A percentile compares a stretch with the other conserved stretches of the same genome.
Evolutionary conservation across 192 early-diverging fungal genomes (phyloP).

Genomic region (Coemansia sp.): DNA sequence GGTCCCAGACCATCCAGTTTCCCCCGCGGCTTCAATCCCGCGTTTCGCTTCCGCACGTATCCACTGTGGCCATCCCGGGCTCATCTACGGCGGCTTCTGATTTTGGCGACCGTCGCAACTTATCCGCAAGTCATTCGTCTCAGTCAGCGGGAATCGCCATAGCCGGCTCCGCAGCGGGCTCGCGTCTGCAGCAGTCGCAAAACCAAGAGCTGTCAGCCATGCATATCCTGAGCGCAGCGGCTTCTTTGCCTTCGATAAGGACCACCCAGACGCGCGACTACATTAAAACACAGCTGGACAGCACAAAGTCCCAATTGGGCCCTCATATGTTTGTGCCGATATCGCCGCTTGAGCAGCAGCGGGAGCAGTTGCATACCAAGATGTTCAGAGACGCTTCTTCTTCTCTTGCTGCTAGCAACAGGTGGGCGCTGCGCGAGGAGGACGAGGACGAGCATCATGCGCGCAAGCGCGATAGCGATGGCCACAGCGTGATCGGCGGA

Average conservation of each 20-base stretch:
- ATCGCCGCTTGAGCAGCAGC: slow-evolving; percentile 50
- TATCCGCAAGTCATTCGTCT: neutral
- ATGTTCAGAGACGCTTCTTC: neutral
- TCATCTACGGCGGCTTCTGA: neutral
- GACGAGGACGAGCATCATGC: slow-evolving; percentile 39
- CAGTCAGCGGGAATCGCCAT: slow-evolving; percentile 6
- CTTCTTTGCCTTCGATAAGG: slow-evolving; percentile 45
- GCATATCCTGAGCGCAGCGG: slow-evolving; percentile 46
- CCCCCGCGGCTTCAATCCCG: slow-evolving; percentile 35
- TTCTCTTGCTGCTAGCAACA: neutral
- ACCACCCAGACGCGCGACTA: slow-evolving; percentile 21
- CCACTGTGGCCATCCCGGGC: neutral
- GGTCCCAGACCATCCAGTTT: slow-evolving; percentile 16
- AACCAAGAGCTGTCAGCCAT: slow-evolving; percentile 43
- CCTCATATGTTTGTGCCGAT: slow-evolving; percentile 46
- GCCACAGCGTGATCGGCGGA: slow-evolving; percentile 6
- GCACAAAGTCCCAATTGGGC: slow-evolving; percentile 19
- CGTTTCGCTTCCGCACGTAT: slow-evolving; percentile 31
- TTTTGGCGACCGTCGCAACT: slow-evolving; percentile 1
- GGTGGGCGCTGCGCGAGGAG: slow-evolving; percentile 43
- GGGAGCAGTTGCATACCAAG: slow-evolving; percentile 26
- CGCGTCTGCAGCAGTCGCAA: slow-evolving; percentile 11
- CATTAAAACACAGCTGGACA: slow-evolving; percentile 21
- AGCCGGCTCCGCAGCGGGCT: neutral
- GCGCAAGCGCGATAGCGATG: neutral